Percentiles rank a stretch among this genome's conserved stretches.
Conservation (phyloP, 2,329 filamentous ascomycete species). For the Aureobasidium melanogenum region DNA sequence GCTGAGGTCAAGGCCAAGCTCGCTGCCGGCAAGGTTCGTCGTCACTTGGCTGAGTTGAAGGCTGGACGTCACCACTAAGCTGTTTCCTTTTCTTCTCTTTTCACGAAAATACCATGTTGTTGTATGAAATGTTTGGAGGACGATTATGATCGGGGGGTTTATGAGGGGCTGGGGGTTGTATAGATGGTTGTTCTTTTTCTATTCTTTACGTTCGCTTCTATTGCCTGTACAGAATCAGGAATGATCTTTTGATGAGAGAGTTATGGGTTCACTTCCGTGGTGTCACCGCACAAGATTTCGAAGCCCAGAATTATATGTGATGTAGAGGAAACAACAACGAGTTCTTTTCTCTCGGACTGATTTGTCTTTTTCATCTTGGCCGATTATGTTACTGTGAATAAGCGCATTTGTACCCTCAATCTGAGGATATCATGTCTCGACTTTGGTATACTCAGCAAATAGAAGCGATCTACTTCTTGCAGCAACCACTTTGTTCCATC, state of each 20-base stretch:
- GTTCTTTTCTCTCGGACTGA: background rate
- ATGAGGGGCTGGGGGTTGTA: background rate
- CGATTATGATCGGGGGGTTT: background rate
- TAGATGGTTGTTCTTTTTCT: background rate
- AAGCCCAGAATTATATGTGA: background rate
- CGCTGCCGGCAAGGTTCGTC: background rate
- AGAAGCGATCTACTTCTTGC: too few species aligned
- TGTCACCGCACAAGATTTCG: background rate
- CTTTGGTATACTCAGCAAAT: too few species aligned
- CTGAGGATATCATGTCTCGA: too few species aligned
- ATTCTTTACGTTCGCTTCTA: background rate
- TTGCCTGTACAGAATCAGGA: background rate
- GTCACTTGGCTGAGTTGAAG: background rate
- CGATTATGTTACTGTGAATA: too few species aligned
- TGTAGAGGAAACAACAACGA: background rate
- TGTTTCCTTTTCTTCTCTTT: background rate
- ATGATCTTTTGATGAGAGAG: background rate
- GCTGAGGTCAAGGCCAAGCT: slow-evolving; percentile 10
- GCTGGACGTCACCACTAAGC: slow-evolving; percentile 3
- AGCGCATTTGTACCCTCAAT: too few species aligned
- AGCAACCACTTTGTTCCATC: too few species aligned
- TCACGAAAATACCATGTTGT: background rate
- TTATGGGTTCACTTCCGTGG: background rate
- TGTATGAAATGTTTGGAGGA: background rate
- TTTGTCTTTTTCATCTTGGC: too few species aligned